Evolutionary conservation across 306 rosid genomes (phyloP).

Genomic region (Trifolium fragiferum): DNA sequence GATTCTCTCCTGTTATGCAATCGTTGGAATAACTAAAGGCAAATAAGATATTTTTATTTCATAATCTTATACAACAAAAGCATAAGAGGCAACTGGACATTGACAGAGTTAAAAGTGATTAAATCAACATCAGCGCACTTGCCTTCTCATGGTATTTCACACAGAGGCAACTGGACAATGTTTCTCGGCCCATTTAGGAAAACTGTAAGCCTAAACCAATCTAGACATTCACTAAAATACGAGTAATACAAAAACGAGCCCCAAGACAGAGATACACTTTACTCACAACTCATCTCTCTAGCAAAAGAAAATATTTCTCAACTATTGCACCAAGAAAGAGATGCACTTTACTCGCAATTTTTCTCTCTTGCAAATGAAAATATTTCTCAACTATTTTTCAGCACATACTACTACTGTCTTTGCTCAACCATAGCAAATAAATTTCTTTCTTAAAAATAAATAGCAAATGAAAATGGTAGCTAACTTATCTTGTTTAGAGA

Average conservation of each 20-base stretch:
- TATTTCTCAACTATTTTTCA: conserved; percentile 1
- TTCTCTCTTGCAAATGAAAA: conserved; percentile 20
- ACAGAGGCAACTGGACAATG: conserved; percentile 1
- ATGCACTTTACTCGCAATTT: conserved; percentile 10
- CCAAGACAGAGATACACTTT: conserved; percentile 11
- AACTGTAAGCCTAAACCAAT: conserved; percentile 17
- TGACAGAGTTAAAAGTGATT: conserved; percentile 1
- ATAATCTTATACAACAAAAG: conserved; percentile 17
- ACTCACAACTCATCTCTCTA: conserved; percentile 4
- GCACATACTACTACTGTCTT: background rate
- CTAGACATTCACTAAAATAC: background rate
- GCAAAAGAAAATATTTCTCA: conserved; percentile 5
- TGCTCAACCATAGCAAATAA: conserved; percentile 14
- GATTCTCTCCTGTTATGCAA: conserved; percentile 18
- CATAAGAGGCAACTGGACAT: too few species aligned
- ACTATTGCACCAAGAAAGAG: conserved; percentile 5
- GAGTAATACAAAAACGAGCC: conserved; percentile 23
- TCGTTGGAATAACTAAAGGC: conserved; percentile 3
- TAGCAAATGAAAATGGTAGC: background rate
- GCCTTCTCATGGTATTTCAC: conserved; percentile 7
- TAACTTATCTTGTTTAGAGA: background rate
- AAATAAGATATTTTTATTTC: background rate
- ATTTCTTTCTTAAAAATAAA: conserved; percentile 8
- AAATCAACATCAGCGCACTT: conserved; percentile 25
- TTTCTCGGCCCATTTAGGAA: conserved; percentile 7